Percentiles rank a stretch among this genome's conserved stretches.
Evolutionary conservation across 192 early-diverging fungal species (phyloP).

Genomic region (Gigaspora rosea): DNA sequence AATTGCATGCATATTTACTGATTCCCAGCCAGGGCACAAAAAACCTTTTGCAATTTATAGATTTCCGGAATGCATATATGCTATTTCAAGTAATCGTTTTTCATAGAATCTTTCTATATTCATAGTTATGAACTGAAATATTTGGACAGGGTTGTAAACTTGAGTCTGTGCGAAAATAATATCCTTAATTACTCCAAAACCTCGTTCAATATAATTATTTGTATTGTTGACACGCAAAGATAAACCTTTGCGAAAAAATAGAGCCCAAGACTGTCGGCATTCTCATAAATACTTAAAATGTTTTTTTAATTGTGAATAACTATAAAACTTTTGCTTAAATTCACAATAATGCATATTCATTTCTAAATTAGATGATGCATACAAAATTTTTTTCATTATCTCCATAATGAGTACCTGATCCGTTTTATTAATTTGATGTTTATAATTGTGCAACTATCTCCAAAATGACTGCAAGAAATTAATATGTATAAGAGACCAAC

Average conservation of each 20-base stretch:
- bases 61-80: neutral
- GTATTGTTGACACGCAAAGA: neutral
- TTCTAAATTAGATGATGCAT: neutral
- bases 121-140: neutral
- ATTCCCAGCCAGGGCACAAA: neutral
- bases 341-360: neutral
- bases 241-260: neutral
- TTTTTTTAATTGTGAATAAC: neutral
- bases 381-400: neutral
- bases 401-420: neutral
- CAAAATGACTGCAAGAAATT: neutral
- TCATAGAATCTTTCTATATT: conserved; percentile 3
- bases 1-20: neutral
- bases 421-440: neutral
- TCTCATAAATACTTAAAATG: neutral
- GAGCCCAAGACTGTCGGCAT: neutral
- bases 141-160: neutral
- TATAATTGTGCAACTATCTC: neutral
- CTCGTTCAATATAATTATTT: neutral
- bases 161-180: neutral
- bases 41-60: neutral
- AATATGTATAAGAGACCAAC: neutral
- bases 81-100: neutral
- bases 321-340: neutral
- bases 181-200: too few relatives aligned